These are phyloP conservation scores for Globisporangium takayamanum DNA, from an alignment of 352 stramenopile genomes.

Conservation along the genomic window DNA sequence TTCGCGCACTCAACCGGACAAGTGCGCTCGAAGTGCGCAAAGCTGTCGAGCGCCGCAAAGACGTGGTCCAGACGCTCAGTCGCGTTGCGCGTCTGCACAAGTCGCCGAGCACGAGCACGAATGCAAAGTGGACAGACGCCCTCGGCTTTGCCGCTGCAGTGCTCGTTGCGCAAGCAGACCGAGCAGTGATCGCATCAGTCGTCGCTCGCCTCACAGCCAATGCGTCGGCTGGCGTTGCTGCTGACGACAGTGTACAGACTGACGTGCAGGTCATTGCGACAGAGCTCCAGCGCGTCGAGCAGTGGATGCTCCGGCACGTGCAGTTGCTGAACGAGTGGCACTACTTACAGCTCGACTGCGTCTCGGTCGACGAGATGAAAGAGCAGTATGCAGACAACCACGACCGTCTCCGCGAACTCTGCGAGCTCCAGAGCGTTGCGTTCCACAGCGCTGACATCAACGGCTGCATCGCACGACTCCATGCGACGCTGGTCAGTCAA, in stretches of 20 bases:
- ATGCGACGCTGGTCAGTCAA: conserved; percentile 22
- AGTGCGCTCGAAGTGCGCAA: conserved; percentile 11
- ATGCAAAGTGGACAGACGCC: conserved; percentile 11
- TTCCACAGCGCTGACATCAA: conserved; percentile 32
- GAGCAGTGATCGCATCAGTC: background rate
- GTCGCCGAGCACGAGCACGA: conserved; percentile 13
- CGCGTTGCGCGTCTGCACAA: conserved; percentile 8
- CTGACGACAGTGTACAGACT: background rate
- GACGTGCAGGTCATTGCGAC: conserved; percentile 26
- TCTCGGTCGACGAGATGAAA: conserved; percentile 36
- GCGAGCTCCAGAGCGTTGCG: conserved; percentile 29
- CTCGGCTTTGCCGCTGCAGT: conserved; percentile 7
- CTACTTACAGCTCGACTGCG: conserved; percentile 34
- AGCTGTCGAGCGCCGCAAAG: background rate
- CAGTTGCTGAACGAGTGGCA: conserved; percentile 63
- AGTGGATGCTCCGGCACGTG: conserved; percentile 57
- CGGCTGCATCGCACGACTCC: conserved; percentile 30
- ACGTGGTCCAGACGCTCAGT: conserved; percentile 11
- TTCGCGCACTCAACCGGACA: conserved; percentile 21
- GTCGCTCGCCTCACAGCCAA: background rate
- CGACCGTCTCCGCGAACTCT: conserved; percentile 44
- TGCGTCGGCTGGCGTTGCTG: background rate
- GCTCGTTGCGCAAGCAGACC: conserved; percentile 10
- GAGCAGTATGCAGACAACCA: conserved; percentile 48
- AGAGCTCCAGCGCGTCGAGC: conserved; percentile 39